Conservation (phyloP, 129 eudicot genomes). For the Chrysanthemum seticuspe region DNA sequence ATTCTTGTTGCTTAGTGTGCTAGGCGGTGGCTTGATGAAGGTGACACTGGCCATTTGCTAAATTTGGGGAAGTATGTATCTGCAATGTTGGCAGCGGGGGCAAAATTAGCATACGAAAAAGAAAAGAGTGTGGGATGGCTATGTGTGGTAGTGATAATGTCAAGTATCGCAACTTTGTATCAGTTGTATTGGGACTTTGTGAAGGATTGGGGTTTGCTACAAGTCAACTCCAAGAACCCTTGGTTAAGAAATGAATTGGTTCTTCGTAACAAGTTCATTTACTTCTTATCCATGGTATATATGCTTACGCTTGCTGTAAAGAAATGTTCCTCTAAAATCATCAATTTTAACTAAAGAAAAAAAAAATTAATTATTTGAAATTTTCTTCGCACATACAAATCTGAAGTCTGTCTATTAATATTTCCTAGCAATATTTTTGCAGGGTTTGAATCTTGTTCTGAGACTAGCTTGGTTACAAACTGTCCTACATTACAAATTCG, state of each 20-base stretch:
- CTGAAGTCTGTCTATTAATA: conserved; percentile 11
- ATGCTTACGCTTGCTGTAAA: conserved; percentile 15
- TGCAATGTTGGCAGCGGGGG: conserved; percentile 99
- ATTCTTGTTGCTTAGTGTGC: conserved; percentile 64
- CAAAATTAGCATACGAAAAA: conserved; percentile 92
- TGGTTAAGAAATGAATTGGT: conserved; percentile 93
- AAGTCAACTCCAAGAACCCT: conserved; percentile 86
- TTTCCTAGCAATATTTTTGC: conserved; percentile 19
- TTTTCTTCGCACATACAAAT: background rate
- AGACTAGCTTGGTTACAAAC: conserved; percentile 95
- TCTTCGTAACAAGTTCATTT: conserved; percentile 72
- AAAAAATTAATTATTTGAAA: background rate
- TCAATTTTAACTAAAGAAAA: background rate
- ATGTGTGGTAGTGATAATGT: conserved; percentile 70
- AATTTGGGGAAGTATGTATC: conserved; percentile 95
- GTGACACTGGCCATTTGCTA: conserved; percentile 70
- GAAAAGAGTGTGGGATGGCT: conserved; percentile 72
- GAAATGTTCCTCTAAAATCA: background rate
- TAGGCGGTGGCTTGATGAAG: conserved; percentile 97
- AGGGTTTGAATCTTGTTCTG: conserved; percentile 84
- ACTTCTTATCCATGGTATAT: conserved; percentile 86
- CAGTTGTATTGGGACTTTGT: conserved; percentile 99
- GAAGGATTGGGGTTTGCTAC: conserved; percentile 98
- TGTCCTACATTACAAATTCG: conserved; percentile 81
- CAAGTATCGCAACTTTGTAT: conserved; percentile 84